Percentiles rank a stretch among this genome's conserved stretches.
phyloP scores from a whole-genome alignment of 192 early-diverging fungal species.

The Umbelopsis vinacea region DNA sequence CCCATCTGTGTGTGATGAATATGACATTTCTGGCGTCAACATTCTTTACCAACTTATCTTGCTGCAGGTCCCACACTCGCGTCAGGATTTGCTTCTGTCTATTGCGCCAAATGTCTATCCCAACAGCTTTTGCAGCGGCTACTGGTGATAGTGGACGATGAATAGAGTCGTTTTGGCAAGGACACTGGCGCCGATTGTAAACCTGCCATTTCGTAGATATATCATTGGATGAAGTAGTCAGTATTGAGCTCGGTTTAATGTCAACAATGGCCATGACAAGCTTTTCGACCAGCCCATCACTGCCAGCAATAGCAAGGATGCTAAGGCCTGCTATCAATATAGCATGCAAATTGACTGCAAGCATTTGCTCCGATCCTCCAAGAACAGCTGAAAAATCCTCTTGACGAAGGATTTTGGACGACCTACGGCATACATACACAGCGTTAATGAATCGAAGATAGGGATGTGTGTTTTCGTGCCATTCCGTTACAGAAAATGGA shows the following conservation, averaged over 20 bases:
- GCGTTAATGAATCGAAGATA: background rate
- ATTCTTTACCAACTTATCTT: background rate
- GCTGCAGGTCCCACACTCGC: background rate
- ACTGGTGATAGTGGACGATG: background rate
- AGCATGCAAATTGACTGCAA: background rate
- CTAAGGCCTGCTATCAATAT: background rate
- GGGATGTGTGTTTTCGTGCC: background rate
- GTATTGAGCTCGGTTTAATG: too few species aligned
- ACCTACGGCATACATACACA: background rate
- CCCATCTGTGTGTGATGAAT: conserved; percentile 19
- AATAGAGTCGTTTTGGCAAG: background rate
- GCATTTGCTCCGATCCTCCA: background rate
- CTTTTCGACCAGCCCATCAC: background rate
- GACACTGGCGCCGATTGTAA: background rate
- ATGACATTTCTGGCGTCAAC: background rate
- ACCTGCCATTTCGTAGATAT: too few species aligned
- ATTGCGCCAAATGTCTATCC: background rate
- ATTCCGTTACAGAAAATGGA: background rate
- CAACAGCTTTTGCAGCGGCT: background rate
- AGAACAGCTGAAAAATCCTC: background rate
- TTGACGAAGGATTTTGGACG: background rate
- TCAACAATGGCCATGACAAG: background rate
- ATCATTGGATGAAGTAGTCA: too few species aligned
- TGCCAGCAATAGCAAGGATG: background rate
- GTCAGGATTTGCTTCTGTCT: background rate